These are phyloP conservation scores for Verticillium nonalfalfae DNA, from an alignment of 2,329 filamentous ascomycete species.

Conservation along the genomic window DNA sequence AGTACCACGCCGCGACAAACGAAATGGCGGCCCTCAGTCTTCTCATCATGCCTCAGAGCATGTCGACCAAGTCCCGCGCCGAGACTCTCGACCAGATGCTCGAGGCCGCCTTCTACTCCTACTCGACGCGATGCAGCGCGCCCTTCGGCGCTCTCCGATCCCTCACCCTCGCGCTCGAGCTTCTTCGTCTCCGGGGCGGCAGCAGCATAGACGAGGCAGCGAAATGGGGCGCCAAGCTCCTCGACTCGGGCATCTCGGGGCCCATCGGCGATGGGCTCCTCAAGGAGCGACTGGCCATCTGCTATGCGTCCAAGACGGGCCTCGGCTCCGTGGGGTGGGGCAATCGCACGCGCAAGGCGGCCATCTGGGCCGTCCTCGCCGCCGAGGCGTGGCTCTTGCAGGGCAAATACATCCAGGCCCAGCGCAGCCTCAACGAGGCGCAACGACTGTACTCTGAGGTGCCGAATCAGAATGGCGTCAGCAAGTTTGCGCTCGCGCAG, in stretches of 20 bases:
- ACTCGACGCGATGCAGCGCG: constrained; percentile 75
- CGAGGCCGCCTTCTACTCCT: constrained; percentile 87
- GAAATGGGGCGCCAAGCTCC: constrained; percentile 72
- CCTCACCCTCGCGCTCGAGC: constrained; percentile 69
- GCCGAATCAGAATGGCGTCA: constrained; percentile 42
- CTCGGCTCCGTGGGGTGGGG: constrained; percentile 60
- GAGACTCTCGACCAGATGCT: constrained; percentile 84
- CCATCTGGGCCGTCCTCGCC: constrained; percentile 79
- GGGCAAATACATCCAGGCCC: constrained; percentile 71
- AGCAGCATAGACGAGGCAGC: constrained; percentile 81
- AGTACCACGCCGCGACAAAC: constrained; percentile 84
- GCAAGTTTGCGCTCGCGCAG: constrained; percentile 42
- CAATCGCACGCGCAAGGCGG: constrained; percentile 73
- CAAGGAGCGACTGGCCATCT: constrained; percentile 79
- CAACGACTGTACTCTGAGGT: constrained; percentile 45
- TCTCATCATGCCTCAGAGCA: constrained; percentile 66
- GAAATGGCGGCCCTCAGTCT: constrained; percentile 90
- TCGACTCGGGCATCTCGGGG: constrained; percentile 73
- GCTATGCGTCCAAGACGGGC: constrained; percentile 65
- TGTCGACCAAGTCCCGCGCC: constrained; percentile 68
- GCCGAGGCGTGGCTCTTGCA: constrained; percentile 79
- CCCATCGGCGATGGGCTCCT: constrained; percentile 73
- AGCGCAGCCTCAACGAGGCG: constrained; percentile 69
- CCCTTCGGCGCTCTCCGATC: constrained; percentile 77
- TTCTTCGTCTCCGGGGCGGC: constrained; percentile 74